A percentile compares a stretch with the other conserved stretches of the same genome.
Conservation (phyloP, 495 filamentous ascomycete species). For the Hypoxylon crocopeplum region DNA sequence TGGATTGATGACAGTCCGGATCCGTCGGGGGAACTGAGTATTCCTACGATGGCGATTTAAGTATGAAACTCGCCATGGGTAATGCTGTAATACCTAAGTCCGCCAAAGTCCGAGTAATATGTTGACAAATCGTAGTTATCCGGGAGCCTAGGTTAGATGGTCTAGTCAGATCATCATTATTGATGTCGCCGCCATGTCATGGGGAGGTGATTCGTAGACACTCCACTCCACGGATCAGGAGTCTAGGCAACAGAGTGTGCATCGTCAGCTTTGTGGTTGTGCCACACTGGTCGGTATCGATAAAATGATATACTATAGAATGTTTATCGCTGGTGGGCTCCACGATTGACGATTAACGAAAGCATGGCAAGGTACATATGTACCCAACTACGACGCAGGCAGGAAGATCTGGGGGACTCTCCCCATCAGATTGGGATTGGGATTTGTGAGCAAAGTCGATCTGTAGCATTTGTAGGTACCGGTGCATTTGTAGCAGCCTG, state of each 20-base stretch:
- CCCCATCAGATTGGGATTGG: constrained; percentile 25
- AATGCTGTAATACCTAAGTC: constrained; percentile 30
- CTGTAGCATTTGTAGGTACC: no score
- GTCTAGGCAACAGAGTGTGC: constrained; percentile 25
- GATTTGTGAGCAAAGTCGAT: constrained; percentile 22
- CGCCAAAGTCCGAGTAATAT: constrained; percentile 29
- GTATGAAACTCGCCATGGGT: background rate
- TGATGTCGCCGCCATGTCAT: constrained; percentile 11
- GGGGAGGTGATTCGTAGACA: background rate
- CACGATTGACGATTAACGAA: background rate
- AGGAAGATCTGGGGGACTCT: constrained; percentile 9
- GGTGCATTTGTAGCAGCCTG: no score
- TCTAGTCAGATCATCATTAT: constrained; percentile 9
- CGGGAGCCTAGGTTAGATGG: no score
- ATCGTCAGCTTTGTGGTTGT: constrained; percentile 30
- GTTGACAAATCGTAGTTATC: constrained; percentile 1
- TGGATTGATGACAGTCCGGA: no score
- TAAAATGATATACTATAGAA: background rate
- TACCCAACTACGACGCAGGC: constrained; percentile 4
- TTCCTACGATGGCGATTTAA: constrained; percentile 8
- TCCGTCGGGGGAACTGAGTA: no score
- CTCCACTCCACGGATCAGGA: no score
- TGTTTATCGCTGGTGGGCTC: background rate
- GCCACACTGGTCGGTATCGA: background rate
- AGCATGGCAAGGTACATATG: background rate